Base-by-base conservation (phyloP, 2,329 filamentous ascomycete genomes). In the Teratosphaeria nubilosa region DNA sequence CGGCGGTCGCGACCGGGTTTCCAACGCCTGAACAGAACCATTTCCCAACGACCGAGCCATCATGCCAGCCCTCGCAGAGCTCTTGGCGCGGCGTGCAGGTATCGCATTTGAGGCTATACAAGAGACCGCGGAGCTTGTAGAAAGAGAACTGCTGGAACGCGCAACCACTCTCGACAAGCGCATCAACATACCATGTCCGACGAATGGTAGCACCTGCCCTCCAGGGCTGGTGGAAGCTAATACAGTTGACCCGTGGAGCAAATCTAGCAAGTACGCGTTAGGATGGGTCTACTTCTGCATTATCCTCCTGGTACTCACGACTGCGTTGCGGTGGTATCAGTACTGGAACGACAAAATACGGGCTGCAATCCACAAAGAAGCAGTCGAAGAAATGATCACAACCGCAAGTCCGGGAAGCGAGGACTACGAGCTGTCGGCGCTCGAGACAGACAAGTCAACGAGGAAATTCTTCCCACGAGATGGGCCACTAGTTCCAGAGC, bases 261-360 rank as follows among this genome's bases (percentile, higher is more conserved):
- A 90, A 68, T 86, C 91, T 24, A 89, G 87, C 51, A 95, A 95
- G 76, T 96, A 96, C 75, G 90, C 82, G 1, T 76, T 90, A 55
- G 90, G 87, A 58, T 96, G 90, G 85, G 90, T 92, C 14, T 96
- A 95, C 73, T 95, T 96, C 68, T 85, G 87, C 56, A 73, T 95
- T 54, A 83, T 86, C 55, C 73, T 96, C 60, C 80, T 91, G 63
- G 80, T 82, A 30, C 67, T 83, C 56, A 85, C 91, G 4, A 76
- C 87, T 11, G 68, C 86, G 11, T 78, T 92, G 69, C 85, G 90
- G 64, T 80, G 88, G 69, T 96, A 91, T 79, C 88, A 96, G 73
- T 86, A 87, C 65, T 96, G 90, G 86, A 90, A 91, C 66, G 91
- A 96, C 77, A 95, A 94, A 76, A 90, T 95, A 64, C 84, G 91